phyloP scores from a whole-genome alignment of 495 filamentous ascomycete species.

The Melanomma pulvis-pyrius region DNA sequence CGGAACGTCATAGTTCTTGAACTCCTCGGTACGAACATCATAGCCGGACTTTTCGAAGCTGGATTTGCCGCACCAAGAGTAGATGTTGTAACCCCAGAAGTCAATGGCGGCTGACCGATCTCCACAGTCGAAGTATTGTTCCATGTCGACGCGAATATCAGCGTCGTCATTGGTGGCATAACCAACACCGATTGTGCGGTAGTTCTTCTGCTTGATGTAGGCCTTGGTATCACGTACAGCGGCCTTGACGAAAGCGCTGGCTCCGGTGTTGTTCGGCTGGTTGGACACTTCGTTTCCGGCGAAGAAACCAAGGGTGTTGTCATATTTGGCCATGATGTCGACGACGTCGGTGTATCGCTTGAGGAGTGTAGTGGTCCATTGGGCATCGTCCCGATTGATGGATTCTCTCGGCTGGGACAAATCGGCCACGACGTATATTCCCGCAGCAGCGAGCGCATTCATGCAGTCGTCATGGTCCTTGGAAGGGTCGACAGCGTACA shows the following conservation, averaged over 20 bases:
- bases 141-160: conserved; percentile 74
- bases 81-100: conserved; percentile 99
- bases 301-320: conserved; percentile 93
- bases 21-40: conserved; percentile 76
- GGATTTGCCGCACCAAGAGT: conserved; percentile 92
- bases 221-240: conserved; percentile 92
- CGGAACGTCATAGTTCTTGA: conserved; percentile 82
- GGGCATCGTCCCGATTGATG: conserved; percentile 77
- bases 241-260: conserved; percentile 92
- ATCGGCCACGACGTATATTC: conserved; percentile 94
- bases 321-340: conserved; percentile 75
- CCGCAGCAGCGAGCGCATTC: conserved; percentile 76
- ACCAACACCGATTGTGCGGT: conserved; percentile 83
- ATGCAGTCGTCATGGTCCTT: conserved; percentile 83
- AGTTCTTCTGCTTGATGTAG: conserved; percentile 79
- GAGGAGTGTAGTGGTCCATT: conserved; percentile 76
- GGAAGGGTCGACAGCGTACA: conserved; percentile 85
- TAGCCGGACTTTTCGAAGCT: conserved; percentile 74
- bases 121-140: conserved; percentile 92
- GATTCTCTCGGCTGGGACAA: conserved; percentile 76
- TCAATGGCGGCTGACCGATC: conserved; percentile 68
- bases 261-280: conserved; percentile 74
- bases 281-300: conserved; percentile 97
- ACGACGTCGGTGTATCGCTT: conserved; percentile 80
- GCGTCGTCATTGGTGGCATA: conserved; percentile 93